Evolutionary conservation across 768 basidiomycete genomes (phyloP), one percentile per base, ranked within the genome.

Genomic region (Boletus edulis): DNA sequence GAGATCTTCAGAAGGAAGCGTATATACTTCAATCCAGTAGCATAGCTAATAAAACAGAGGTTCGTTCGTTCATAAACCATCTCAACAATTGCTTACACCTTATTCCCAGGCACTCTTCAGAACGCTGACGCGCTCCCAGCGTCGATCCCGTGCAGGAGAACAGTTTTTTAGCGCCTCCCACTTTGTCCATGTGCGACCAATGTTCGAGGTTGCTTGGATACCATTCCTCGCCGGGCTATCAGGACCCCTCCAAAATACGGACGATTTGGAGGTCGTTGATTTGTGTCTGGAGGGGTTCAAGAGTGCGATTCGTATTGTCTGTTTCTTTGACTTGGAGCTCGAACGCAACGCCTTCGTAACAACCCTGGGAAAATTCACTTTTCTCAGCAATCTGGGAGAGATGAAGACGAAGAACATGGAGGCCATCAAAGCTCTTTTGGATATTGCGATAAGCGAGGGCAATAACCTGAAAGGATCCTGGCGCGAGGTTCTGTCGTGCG

Each of bases 341-440:
- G 94, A 98, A 69, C 85, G 97, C n/a, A 98, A 98, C 65, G 97
- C 95, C 1, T 99, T 98, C 67, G 94, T 99, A 43, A 94, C 95
- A 18, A 99, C 97, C 0, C 78, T 99, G 18, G 87, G 81, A 37
- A 99, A 98, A 70, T 98, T 98, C 72, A 99, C 97, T 0, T 97
- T 97, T 79, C 78, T 98, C 59, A 98, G 91, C 71, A 98, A 99
- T 67, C 75, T 98, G 5, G 94, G 94, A 51, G 97, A 98, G 77
- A 99, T 99, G 97, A 95, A 94, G 74, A 81, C 92, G 34, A 98
- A 98, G 78, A 98, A 98, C 67, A 97, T 99, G 85, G 97, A 98
- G 68, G 97, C 96, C 7, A 98, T 99, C 75, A 98, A 98, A 72
- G 75, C 92, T 3, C 78, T 99, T 49, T 76, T 99, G 12, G 97